Evolutionary conservation across 257 asterid genomes (phyloP), one percentile per base, ranked within the genome.

Genomic region (Solanum acaule): DNA sequence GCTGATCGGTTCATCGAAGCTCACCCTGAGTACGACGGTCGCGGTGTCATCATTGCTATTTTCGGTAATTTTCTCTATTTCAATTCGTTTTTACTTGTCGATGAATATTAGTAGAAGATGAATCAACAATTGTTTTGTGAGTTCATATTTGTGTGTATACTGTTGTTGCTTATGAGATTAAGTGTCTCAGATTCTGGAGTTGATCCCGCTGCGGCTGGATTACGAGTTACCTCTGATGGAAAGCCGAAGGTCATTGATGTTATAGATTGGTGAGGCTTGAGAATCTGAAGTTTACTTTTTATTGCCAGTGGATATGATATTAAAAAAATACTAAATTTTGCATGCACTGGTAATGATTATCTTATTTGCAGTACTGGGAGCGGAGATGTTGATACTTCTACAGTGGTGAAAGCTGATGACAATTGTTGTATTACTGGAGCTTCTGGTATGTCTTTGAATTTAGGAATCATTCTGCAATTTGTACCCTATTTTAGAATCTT

Each of bases 181-280:
- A 89, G 85, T 59, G 56, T 59, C 83, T 79, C 90, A 97, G 99
- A 97, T 94, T 95, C 99, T 88, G 99, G 99, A 16, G 98, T 97
- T 91, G 99, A 97, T 94, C 99, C 99, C 46, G 98, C 98, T 8
- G 98, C 98, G 63, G 95, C 92, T 59, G 98, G 99, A 35, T 89
- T 97, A 89, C 92, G 90, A 86, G 95, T 94, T 92, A 97, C 99
- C 40, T 90, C 99, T 1, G 98, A 95, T n/a, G 99, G 99, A 78
- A 94, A 96, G 89, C 99, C 98, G 46, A 97, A 97, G 89, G 87
- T 97, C 67, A 90, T 97, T 18, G 99, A 97, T 93, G 97, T 97
- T 65, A 88, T 97, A 89, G 99, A 97, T 90, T 97, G 99, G 99
- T 97, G 94, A 85, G 84, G 81, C 79, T 65, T 71, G 84, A 89